phyloP scores from a whole-genome alignment of 1,284 basidiomycete species.

The Austroboletus niveus region DNA sequence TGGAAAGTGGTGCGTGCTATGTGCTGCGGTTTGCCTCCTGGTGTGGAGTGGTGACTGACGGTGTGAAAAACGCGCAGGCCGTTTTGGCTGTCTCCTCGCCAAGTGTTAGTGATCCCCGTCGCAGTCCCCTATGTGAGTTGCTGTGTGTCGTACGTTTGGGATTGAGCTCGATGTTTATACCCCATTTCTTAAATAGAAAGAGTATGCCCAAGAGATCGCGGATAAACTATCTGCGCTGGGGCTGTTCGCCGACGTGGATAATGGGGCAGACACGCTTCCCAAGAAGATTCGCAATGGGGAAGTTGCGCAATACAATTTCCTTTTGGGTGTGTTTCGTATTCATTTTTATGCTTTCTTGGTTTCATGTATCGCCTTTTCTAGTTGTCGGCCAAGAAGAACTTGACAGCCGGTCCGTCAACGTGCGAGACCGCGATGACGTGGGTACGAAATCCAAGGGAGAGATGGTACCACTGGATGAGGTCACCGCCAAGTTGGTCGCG shows the following conservation, averaged over 20 bases:
- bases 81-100: slow-evolving; percentile 96
- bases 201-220: slow-evolving; percentile 84
- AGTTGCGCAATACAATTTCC: slow-evolving; percentile 95
- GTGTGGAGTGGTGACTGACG: not conserved
- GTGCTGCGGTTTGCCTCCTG: slow-evolving; percentile 1
- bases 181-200: slow-evolving; percentile 60
- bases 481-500: slow-evolving; percentile 59
- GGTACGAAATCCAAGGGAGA: slow-evolving; percentile 76
- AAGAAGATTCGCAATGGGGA: slow-evolving; percentile 97
- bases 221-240: slow-evolving; percentile 69
- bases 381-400: slow-evolving; percentile 96
- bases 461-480: slow-evolving; percentile 65
- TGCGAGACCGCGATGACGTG: slow-evolving; percentile 91
- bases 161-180: not conserved
- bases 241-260: slow-evolving; percentile 90
- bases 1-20: slow-evolving; percentile 81
- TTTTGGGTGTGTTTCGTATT: slow-evolving; percentile 71
- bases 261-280: slow-evolving; percentile 87
- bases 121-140: slow-evolving; percentile 77
- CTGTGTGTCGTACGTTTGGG: not conserved
- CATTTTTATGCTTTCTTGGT: not conserved
- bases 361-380: slow-evolving; percentile 28
- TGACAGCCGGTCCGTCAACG: slow-evolving; percentile 84
- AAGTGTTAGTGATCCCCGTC: slow-evolving; percentile 93
- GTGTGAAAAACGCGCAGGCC: slow-evolving; percentile 52